Evolutionary conservation across 495 filamentous ascomycete species (phyloP).

Genomic region (Penicillium manginii): DNA sequence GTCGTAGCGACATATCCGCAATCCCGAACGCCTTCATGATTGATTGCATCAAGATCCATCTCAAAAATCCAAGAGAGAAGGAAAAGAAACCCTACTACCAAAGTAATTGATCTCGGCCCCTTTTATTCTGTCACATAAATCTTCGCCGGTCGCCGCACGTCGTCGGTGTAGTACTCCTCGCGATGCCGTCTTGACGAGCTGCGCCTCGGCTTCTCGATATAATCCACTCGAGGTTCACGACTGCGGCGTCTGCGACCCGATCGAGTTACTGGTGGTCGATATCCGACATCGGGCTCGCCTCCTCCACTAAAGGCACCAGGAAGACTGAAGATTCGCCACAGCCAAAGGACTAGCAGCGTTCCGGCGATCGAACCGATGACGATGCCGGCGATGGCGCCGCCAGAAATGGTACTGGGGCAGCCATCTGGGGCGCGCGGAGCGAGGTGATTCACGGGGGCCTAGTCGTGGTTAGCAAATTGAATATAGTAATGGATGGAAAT

Average conservation of each 20-base stretch:
- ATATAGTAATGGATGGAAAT: neutral
- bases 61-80: no score
- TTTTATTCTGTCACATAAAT: constrained; percentile 34
- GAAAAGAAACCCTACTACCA: no score
- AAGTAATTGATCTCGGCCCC: neutral
- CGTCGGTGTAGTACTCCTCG: constrained; percentile 11
- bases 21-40: neutral
- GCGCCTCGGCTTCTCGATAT: constrained; percentile 40
- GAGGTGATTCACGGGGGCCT: constrained; percentile 29
- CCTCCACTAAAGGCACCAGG: constrained; percentile 27
- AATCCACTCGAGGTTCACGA: constrained; percentile 33
- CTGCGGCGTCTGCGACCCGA: constrained; percentile 25
- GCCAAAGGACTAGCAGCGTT: constrained; percentile 57
- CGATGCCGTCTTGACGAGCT: constrained; percentile 26
- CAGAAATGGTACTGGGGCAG: constrained; percentile 48
- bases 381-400: constrained; percentile 63
- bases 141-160: constrained; percentile 40
- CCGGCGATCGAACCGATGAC: constrained; percentile 62
- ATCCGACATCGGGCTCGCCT: constrained; percentile 30
- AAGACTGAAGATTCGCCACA: constrained; percentile 38
- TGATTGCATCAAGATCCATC: neutral
- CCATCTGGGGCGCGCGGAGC: constrained; percentile 26
- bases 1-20: neutral
- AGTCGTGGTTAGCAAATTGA: neutral
- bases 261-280: constrained; percentile 24